Conservation (phyloP, 2,329 filamentous ascomycete species). For the Botryotinia convoluta region DNA sequence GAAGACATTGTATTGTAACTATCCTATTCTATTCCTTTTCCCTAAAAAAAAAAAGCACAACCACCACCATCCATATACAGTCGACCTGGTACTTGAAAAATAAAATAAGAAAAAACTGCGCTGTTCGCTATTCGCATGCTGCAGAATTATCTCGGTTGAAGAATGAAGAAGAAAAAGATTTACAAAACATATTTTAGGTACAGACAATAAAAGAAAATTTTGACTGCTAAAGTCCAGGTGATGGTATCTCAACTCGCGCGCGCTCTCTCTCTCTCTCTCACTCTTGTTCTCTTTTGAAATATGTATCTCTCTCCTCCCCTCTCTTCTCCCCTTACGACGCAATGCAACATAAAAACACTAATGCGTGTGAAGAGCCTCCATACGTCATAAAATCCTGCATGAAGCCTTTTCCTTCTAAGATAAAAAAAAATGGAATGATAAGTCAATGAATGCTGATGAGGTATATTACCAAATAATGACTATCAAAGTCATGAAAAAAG, state of each 20-base stretch:
- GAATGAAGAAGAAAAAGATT: constrained; percentile 5
- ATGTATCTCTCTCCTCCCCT: not conserved
- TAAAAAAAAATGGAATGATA: not conserved
- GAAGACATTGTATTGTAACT: not conserved
- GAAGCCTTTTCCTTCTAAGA: constrained; percentile 6
- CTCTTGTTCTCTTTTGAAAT: not conserved
- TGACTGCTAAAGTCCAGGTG: constrained; percentile 16
- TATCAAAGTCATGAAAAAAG: constrained; percentile 8
- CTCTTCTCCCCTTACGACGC: not conserved
- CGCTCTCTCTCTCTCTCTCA: not conserved
- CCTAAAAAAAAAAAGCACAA: not conserved
- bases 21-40: constrained; percentile 1
- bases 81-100: not conserved
- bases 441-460: constrained; percentile 4
- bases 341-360: constrained; percentile 9
- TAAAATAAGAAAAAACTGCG: not conserved
- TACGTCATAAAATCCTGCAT: constrained; percentile 17
- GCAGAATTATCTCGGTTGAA: constrained; percentile 4
- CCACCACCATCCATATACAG: constrained; percentile 4
- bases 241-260: constrained; percentile 10
- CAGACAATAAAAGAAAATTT: constrained; percentile 4
- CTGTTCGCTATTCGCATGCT: constrained; percentile 8
- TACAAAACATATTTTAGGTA: constrained; percentile 18
- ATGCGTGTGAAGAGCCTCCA: constrained; percentile 1
- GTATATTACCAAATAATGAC: constrained; percentile 16